Conservation (phyloP, 306 rosid genomes). For the Casuarina equisetifolia region DNA sequence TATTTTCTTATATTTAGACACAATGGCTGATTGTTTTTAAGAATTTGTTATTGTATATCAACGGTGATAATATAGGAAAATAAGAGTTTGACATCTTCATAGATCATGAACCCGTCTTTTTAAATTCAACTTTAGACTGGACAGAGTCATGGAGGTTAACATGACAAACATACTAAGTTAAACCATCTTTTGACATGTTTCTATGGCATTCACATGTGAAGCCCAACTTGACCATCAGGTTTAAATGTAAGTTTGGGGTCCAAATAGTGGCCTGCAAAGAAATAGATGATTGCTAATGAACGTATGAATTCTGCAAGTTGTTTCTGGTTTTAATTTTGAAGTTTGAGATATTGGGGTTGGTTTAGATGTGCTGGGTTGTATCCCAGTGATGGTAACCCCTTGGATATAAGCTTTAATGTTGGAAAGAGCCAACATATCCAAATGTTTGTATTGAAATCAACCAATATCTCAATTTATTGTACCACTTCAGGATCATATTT, state of each 20-base stretch:
- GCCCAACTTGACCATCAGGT: constrained; percentile 2
- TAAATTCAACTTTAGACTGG: background rate
- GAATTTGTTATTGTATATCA: background rate
- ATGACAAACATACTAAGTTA: background rate
- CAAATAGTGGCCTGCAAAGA: background rate
- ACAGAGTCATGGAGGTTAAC: background rate
- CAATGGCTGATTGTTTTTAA: background rate
- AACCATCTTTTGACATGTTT: background rate
- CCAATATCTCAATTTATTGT: too few species aligned
- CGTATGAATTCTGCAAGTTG: background rate
- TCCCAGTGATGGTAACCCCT: too few species aligned
- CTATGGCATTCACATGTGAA: background rate
- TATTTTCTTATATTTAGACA: constrained; percentile 7
- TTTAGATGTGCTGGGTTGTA: background rate
- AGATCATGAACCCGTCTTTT: background rate
- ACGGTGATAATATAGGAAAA: background rate
- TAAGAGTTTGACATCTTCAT: background rate
- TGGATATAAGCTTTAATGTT: too few species aligned
- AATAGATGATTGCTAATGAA: background rate
- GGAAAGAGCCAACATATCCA: too few species aligned
- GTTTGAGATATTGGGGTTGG: background rate
- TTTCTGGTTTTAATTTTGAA: background rate
- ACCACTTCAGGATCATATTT: too few species aligned
- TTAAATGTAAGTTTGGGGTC: background rate
- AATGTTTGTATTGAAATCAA: too few species aligned